phyloP scores from a whole-genome alignment of 2,329 filamentous ascomycete species.

The Diaporthe sp. region DNA sequence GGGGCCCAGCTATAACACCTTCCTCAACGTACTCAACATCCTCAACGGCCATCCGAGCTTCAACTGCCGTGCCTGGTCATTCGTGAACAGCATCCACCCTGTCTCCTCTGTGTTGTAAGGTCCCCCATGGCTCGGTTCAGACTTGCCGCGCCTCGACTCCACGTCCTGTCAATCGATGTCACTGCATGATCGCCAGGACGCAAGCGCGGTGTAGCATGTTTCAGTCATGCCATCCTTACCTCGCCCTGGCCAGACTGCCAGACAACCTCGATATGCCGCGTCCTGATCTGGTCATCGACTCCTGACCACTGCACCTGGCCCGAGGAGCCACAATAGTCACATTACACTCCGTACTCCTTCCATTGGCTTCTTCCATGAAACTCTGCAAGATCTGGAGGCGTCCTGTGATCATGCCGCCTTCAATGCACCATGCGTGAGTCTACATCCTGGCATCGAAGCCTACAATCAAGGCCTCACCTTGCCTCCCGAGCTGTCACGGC shows the following conservation, averaged over 20 bases:
- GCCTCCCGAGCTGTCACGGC: neutral
- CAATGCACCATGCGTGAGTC: neutral
- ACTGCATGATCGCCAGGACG: slow-evolving; percentile 17
- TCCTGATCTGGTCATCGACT: slow-evolving; percentile 4
- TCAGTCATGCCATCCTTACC: slow-evolving; percentile 22
- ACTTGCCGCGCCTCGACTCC: slow-evolving; percentile 14
- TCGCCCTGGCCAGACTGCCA: neutral
- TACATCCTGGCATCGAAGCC: neutral
- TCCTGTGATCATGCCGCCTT: slow-evolving; percentile 1
- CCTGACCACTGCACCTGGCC: neutral
- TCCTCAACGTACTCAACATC: neutral
- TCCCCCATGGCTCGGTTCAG: slow-evolving; percentile 11
- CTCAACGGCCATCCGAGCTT: slow-evolving; percentile 6
- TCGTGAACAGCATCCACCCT: neutral
- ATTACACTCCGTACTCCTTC: neutral
- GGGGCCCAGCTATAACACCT: neutral
- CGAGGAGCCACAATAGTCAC: neutral
- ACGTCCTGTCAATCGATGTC: slow-evolving; percentile 24
- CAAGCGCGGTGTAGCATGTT: slow-evolving; percentile 19
- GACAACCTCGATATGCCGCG: slow-evolving; percentile 1
- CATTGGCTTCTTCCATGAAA: neutral
- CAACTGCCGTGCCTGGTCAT: slow-evolving; percentile 17
- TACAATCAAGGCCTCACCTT: neutral
- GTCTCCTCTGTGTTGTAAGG: neutral
- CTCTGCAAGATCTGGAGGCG: neutral